Evolutionary conservation across 768 basidiomycete genomes (phyloP), one percentile per base, ranked within the genome.

Genomic region (Trametes cinnabarina): DNA sequence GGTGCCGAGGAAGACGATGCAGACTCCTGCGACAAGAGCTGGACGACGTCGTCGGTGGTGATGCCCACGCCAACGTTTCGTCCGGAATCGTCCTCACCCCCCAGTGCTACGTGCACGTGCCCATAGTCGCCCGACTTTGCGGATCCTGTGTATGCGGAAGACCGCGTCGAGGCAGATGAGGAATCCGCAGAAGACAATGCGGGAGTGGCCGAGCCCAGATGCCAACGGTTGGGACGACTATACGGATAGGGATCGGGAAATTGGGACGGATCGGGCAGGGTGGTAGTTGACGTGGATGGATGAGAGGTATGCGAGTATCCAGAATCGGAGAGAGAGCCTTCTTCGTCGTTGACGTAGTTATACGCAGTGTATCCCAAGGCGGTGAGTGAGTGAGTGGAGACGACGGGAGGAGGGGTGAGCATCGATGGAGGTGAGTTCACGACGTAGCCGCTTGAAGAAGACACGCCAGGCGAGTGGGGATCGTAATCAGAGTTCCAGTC

Each of bases 161-260:
- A 90, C 48, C 89, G 81, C 7, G 87, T 83, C 4, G 88, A 90
- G 1, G 80, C 78, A 30, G 86, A 83, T 23, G 87, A 86, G 0
- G 91, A 88, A 43, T 83, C 82, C 40, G 82, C 81, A 4, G 87
- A 87, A 3, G 88, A 90, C 52, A 89, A 82, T 15, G 85, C 77
- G 3, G 86, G 86, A 11, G 79, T 73, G 4, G 68, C 63, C 37
- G 72, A 73, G 58, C 76, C 73, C n/a, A 78, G 74, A 52, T 76
- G 75, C 64, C 72, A 73, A 49, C 77, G 82, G 6, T 75, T 81
- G 10, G 77, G 72, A 34, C 60, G 49, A 40, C 82, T 81, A 57
- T 80, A 83, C 23, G 87, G 84, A 72, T 88, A 85, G 22, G 86
- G 86, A 71, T 90, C 86, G 20, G 89, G 87, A 65, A 84, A 88